phyloP scores from a whole-genome alignment of 2,329 filamentous ascomycete species.

The Aspergillus persii region DNA sequence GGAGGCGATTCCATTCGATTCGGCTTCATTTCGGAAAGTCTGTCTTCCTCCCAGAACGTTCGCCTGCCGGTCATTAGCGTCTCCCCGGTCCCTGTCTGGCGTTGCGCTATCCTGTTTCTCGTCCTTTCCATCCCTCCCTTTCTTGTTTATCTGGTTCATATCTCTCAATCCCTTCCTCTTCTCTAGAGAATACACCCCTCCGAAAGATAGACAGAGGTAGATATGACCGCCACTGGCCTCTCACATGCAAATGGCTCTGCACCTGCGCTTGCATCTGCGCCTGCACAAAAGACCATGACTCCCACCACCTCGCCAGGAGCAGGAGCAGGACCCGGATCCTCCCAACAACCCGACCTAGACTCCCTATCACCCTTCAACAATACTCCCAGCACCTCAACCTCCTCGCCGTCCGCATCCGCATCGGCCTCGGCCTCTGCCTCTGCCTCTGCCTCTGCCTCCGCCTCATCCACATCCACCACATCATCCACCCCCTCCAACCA shows the following conservation, averaged over 20 bases:
- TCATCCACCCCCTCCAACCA: neutral
- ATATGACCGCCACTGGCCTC: constrained; percentile 5
- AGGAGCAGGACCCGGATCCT: neutral
- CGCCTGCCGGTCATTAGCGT: neutral
- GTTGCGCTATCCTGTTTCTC: neutral
- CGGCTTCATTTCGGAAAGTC: neutral
- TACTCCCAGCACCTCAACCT: neutral
- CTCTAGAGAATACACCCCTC: neutral
- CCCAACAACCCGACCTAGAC: neutral
- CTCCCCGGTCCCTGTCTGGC: neutral
- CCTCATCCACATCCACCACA: neutral
- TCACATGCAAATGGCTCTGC: constrained; percentile 6
- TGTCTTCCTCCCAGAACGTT: constrained; percentile 10
- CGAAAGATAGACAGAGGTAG: neutral
- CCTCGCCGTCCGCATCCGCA: neutral
- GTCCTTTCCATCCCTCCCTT: neutral
- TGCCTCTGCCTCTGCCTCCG: neutral
- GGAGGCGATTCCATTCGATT: constrained; percentile 4
- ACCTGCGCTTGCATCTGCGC: neutral
- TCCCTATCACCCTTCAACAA: neutral
- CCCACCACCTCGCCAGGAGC: neutral
- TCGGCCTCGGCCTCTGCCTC: neutral
- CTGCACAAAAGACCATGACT: neutral
- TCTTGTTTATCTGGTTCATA: neutral
- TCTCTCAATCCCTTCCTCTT: no score